Conservation (phyloP, 768 basidiomycete species). For the Leccinum barrowsii region DNA sequence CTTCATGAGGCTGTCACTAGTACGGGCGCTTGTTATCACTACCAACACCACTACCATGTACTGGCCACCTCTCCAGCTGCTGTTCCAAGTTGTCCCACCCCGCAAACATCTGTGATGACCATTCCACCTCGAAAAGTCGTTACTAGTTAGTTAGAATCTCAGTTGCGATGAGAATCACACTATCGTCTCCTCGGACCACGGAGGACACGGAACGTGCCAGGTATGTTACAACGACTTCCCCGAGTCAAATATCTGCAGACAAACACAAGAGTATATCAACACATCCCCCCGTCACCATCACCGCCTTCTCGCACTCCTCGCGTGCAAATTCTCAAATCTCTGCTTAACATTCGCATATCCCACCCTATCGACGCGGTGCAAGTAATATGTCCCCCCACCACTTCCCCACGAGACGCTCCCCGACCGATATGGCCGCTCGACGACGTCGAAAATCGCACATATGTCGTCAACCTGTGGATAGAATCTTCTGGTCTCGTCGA, state of each 20-base stretch:
- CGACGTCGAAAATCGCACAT: constrained; percentile 76
- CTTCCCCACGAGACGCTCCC: constrained; percentile 84
- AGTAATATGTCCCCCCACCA: constrained; percentile 64
- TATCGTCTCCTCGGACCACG: too few species aligned
- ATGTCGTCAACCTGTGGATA: constrained; percentile 65
- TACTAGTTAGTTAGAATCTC: too few species aligned
- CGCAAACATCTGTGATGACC: too few species aligned
- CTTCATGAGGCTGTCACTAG: background rate
- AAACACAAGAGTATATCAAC: background rate
- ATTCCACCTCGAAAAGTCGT: too few species aligned
- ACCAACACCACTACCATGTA: too few species aligned
- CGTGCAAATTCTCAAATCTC: constrained; percentile 50
- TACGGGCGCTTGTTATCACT: too few species aligned
- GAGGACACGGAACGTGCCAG: background rate
- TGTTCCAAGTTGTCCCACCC: too few species aligned
- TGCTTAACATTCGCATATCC: constrained; percentile 61
- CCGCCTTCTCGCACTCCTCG: constrained; percentile 28
- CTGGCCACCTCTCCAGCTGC: too few species aligned
- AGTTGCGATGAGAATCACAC: too few species aligned
- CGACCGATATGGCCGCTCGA: constrained; percentile 60
- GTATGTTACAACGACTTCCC: background rate
- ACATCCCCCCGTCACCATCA: background rate
- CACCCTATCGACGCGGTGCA: constrained; percentile 73
- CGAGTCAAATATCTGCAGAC: background rate
- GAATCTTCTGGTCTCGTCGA: background rate